These are phyloP conservation scores for Sphaerulina populicola DNA, from an alignment of 2,329 filamentous ascomycete species.

Conservation along the genomic window DNA sequence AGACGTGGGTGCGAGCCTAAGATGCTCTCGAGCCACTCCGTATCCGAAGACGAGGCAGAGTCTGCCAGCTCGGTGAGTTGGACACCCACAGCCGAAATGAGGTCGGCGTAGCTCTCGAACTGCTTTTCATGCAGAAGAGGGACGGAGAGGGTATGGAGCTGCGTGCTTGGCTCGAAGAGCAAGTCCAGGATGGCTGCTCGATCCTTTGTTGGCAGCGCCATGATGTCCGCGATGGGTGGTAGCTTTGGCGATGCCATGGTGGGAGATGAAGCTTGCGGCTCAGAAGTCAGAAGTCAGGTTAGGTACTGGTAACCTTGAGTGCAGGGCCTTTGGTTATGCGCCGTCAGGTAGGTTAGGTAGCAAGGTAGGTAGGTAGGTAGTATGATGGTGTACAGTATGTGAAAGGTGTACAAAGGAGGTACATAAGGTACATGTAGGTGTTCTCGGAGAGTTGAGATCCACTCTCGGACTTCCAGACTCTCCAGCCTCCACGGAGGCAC, in stretches of 20 bases:
- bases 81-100: conserved; percentile 59
- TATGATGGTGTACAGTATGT: too few relatives aligned
- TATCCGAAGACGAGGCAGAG: conserved; percentile 44
- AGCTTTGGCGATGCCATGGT: conserved; percentile 36
- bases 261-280: background rate
- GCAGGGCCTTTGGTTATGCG: too few relatives aligned
- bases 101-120: conserved; percentile 59
- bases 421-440: too few relatives aligned
- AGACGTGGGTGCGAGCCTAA: conserved; percentile 75
- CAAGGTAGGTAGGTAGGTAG: too few relatives aligned
- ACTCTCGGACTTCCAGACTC: too few relatives aligned
- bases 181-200: conserved; percentile 59
- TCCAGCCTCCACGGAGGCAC: too few relatives aligned
- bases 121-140: conserved; percentile 54
- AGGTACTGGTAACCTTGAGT: too few relatives aligned
- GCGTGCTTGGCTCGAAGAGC: conserved; percentile 73
- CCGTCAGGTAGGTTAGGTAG: too few relatives aligned
- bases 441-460: too few relatives aligned
- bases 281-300: background rate
- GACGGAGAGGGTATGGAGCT: conserved; percentile 63
- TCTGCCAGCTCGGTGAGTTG: conserved; percentile 55
- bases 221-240: conserved; percentile 51
- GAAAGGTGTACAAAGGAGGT: too few relatives aligned
- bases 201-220: conserved; percentile 47
- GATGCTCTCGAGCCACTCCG: conserved; percentile 58